Evolutionary conservation across 768 basidiomycete species (phyloP).

Genomic region (Tephrocybe sp.): DNA sequence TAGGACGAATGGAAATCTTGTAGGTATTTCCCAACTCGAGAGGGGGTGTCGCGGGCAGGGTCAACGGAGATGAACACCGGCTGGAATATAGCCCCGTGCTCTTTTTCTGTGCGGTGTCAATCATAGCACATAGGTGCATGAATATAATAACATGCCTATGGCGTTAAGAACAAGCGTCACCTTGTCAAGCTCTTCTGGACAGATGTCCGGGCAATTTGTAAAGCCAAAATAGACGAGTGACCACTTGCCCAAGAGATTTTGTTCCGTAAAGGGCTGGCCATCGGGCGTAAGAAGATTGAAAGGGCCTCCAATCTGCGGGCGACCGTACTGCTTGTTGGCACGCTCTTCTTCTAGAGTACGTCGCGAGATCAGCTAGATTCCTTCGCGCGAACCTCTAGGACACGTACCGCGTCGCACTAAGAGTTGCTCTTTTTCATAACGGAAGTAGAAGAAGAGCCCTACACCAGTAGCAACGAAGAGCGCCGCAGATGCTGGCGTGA

Average conservation of each 20-base stretch:
- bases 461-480: conserved; percentile 83
- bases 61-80: conserved; percentile 97
- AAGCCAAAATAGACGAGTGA: conserved; percentile 97
- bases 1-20: conserved; percentile 91
- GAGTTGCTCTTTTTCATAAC: conserved; percentile 78
- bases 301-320: conserved; percentile 89
- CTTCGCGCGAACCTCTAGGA: neutral
- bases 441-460: conserved; percentile 87
- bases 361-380: neutral
- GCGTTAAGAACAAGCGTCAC: conserved; percentile 73
- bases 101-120: conserved; percentile 49
- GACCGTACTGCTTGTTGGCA: conserved; percentile 71
- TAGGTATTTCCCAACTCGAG: conserved; percentile 63
- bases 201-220: conserved; percentile 99
- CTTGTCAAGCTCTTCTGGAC: conserved; percentile 97
- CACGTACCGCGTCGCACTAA: conserved; percentile 72
- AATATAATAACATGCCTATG: conserved; percentile 55
- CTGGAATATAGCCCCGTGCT: conserved; percentile 70
- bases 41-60: conserved; percentile 81
- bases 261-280: conserved; percentile 73
- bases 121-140: neutral
- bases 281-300: conserved; percentile 74
- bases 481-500: conserved; percentile 82
- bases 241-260: conserved; percentile 88
- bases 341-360: conserved; percentile 67